A percentile compares a stretch with the other conserved stretches of the same genome.
Evolutionary conservation across 2,329 filamentous ascomycete species (phyloP).

Genomic region (Cercospora janseana): DNA sequence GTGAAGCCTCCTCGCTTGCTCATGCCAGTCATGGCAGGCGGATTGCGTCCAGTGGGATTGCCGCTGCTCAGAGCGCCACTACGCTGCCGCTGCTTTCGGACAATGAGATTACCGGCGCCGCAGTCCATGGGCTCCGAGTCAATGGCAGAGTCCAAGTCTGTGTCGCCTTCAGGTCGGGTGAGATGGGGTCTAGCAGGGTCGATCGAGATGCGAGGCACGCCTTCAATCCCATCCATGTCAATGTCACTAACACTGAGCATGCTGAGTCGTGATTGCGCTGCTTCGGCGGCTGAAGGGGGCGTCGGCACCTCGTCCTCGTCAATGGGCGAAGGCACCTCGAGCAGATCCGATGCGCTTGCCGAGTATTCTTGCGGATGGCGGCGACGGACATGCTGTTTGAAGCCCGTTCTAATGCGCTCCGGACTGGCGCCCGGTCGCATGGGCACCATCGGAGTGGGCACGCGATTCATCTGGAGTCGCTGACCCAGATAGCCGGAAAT

Average conservation of each 20-base stretch:
- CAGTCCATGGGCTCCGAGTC: constrained; percentile 27
- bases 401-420: constrained; percentile 21
- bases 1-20: constrained; percentile 40
- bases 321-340: constrained; percentile 38
- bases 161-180: constrained; percentile 10
- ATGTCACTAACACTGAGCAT: constrained; percentile 40
- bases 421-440: constrained; percentile 26
- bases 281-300: constrained; percentile 36
- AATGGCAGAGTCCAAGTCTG: constrained; percentile 21
- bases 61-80: constrained; percentile 39
- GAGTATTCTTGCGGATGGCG: constrained; percentile 36
- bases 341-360: constrained; percentile 31
- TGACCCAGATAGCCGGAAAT: constrained; percentile 26
- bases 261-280: constrained; percentile 38
- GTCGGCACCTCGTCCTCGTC: constrained; percentile 40
- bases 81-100: constrained; percentile 38
- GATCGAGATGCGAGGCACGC: constrained; percentile 28
- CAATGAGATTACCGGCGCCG: constrained; percentile 27
- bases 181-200: constrained; percentile 24
- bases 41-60: constrained; percentile 27
- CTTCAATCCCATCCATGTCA: constrained; percentile 34
- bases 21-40: constrained; percentile 11
- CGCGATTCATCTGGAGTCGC: constrained; percentile 27
- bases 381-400: constrained; percentile 31
- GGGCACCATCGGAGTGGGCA: constrained; percentile 30